Base-by-base conservation (phyloP, 2,329 filamentous ascomycete species). In the Cladophialophora chaetospira region DNA sequence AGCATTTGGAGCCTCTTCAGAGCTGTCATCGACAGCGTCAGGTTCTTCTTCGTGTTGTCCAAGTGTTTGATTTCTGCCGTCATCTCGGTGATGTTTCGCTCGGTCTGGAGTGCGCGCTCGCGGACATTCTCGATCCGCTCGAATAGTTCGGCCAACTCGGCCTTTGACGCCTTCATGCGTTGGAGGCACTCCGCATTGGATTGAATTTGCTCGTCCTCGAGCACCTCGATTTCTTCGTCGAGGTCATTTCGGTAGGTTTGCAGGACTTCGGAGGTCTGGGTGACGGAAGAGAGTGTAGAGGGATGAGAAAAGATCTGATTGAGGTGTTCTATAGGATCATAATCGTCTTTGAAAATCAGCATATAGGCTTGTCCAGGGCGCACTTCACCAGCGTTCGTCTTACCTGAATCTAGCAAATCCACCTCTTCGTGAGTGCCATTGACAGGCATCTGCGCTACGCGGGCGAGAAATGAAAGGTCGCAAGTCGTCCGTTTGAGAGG, bases 11-110 rank as follows among this genome's bases (percentile, higher is more conserved):
- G 81, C 44, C 94, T 83, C 78, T 99, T 99, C 68, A 99, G 79
- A 19, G 93, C 93, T 40, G 94, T 99, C 94, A 99, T 99, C 64
- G 91, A 97, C 52, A 96, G 81, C 8, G 94, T 97, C 60, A 99
- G 81, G 74, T 99, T 99, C 73, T 88, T 88, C 79, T 99, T 99
- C 33, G 94, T 97, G 72, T 89, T 89, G 74, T 99, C 94, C 63
- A 99, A 82, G 65, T 93, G 87, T 78, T 99, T 99, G 72, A 99
- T 99, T 70, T 99, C 94, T 57, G 94, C 91, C 60, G 94, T 99
- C 94, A 99, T 99, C 65, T 91, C 91, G 44, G 93, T 97, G 70
- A 99, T 99, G 64, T 92, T 88, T 71, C 91, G 88, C 74, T 99
- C 94, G 17, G 94, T 97, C 78, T 92, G 86, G 66, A 95, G 84